Percentiles rank a stretch among this genome's conserved stretches.
Conservation (phyloP, 768 basidiomycete genomes). For the Termitomyces sp. region DNA sequence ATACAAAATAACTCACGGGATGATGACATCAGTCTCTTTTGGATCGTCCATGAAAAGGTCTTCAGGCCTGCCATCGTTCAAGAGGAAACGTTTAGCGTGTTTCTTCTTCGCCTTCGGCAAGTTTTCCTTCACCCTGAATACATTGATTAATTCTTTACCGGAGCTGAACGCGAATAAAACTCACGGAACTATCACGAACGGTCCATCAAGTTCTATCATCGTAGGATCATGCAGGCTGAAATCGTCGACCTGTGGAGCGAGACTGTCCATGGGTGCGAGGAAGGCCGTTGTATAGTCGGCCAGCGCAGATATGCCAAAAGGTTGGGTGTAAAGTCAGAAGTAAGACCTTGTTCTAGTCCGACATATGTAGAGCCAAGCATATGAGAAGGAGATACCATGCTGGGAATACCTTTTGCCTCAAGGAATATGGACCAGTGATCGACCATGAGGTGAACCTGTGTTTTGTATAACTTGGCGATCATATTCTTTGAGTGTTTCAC, state of each 20-base stretch:
- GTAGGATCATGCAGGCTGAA: neutral
- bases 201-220: neutral
- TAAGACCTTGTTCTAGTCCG: no score
- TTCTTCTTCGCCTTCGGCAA: neutral
- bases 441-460: conserved; percentile 6
- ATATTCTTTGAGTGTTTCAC: neutral
- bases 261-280: neutral
- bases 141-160: neutral
- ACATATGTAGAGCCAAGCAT: neutral
- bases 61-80: conserved; percentile 1
- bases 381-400: neutral
- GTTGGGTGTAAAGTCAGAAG: neutral
- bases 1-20: conserved; percentile 9
- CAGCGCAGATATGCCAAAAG: neutral
- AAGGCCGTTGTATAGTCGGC: neutral
- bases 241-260: neutral
- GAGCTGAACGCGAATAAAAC: neutral
- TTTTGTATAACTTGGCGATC: neutral
- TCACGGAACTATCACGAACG: conserved; percentile 4
- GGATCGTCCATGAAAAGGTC: conserved; percentile 9
- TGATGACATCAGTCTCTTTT: conserved; percentile 8
- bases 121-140: neutral
- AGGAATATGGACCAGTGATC: neutral
- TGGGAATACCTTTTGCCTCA: neutral
- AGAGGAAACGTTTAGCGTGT: neutral